Conservation (phyloP, 169 alveolate genomes). For the Toxoplasma gondii region DNA sequence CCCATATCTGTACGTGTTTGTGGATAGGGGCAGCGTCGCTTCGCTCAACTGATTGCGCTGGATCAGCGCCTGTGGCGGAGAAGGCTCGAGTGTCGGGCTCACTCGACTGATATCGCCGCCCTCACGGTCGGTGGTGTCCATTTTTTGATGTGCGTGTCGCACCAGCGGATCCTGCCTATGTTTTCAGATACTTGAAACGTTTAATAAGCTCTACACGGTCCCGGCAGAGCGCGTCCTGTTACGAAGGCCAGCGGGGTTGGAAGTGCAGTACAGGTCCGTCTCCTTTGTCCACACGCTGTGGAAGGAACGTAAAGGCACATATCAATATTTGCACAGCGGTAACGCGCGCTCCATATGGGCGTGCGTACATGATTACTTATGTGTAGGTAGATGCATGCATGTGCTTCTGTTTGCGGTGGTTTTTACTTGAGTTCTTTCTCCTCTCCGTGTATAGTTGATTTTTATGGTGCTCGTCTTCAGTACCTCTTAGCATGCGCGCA, state of each 20-base stretch:
- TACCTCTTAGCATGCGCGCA: too few relatives aligned
- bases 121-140: too few relatives aligned
- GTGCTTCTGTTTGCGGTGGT: not conserved
- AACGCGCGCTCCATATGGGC: not conserved
- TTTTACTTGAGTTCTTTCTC: not conserved
- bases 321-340: not conserved
- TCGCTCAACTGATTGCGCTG: too few relatives aligned
- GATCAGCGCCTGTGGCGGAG: too few relatives aligned
- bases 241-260: constrained; percentile 44
- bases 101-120: too few relatives aligned
- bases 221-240: constrained; percentile 44
- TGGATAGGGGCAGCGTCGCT: too few relatives aligned
- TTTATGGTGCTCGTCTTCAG: too few relatives aligned
- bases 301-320: not conserved
- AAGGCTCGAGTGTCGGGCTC: not conserved
- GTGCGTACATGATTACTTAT: not conserved
- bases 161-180: not conserved
- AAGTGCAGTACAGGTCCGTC: constrained; percentile 49
- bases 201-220: constrained; percentile 34
- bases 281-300: not conserved
- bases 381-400: not conserved
- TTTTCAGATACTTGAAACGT: constrained; percentile 10
- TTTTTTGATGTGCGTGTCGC: too few relatives aligned
- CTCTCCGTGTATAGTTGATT: not conserved
- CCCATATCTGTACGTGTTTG: not conserved